Evolutionary conservation across 768 basidiomycete species (phyloP).

Genomic region (Auricularia sp.): DNA sequence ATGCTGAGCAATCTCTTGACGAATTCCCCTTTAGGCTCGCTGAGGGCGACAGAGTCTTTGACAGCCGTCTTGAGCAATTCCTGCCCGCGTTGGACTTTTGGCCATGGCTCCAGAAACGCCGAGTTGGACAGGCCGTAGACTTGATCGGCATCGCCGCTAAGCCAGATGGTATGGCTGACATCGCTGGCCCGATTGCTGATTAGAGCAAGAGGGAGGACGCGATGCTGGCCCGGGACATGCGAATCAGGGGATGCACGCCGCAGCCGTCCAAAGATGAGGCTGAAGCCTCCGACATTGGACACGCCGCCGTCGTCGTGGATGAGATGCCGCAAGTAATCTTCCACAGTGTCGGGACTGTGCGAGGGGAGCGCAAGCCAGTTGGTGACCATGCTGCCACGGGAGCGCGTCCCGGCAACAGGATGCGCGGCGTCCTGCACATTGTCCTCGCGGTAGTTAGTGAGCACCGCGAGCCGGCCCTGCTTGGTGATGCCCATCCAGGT

Average conservation of each 20-base stretch:
- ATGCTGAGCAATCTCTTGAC: background rate
- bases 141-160: background rate
- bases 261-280: background rate
- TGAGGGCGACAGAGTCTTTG: background rate
- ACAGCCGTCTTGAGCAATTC: background rate
- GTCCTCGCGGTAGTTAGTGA: slow-evolving; percentile 3
- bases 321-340: background rate
- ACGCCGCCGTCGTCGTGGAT: background rate
- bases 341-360: background rate
- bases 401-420: background rate
- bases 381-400: background rate
- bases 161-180: background rate
- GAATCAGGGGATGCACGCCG: background rate
- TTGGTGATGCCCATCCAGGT: slow-evolving; percentile 15
- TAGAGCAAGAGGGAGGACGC: background rate
- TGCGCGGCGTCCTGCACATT: background rate
- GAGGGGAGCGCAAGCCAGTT: background rate
- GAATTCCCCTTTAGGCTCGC: background rate
- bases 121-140: background rate
- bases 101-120: background rate
- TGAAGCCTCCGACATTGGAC: background rate
- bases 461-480: slow-evolving; percentile 11
- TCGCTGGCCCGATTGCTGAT: background rate
- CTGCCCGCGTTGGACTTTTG: background rate
- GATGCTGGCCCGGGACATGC: background rate